Percentiles rank a stretch among this genome's conserved stretches.
Conservation (phyloP, 2,329 filamentous ascomycete species). For the Pseudogymnoascus sp. region DNA sequence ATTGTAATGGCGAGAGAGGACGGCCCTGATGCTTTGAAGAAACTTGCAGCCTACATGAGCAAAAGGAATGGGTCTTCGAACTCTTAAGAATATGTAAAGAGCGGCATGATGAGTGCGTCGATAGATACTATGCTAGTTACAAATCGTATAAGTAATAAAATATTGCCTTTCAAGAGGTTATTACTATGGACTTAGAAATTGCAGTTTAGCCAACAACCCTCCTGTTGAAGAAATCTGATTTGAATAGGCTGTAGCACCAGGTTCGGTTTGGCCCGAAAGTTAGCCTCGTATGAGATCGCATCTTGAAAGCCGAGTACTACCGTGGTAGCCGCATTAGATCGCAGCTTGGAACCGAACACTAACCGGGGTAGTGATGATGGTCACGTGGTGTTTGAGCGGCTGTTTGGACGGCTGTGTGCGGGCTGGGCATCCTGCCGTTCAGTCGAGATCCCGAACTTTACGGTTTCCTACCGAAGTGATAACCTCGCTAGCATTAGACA, state of each 20-base stretch:
- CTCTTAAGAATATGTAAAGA: conserved; percentile 18
- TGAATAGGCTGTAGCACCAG: neutral
- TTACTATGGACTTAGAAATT: neutral
- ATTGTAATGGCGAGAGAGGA: neutral
- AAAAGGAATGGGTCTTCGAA: conserved; percentile 16
- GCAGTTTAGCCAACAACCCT: neutral
- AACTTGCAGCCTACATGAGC: neutral
- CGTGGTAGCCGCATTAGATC: neutral
- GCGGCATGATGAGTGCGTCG: conserved; percentile 10
- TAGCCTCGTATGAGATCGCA: neutral
- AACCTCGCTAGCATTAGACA: neutral
- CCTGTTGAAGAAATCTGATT: neutral
- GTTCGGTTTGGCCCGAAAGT: neutral
- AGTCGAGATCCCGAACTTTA: neutral
- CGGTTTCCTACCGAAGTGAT: neutral
- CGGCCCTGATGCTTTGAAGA: neutral
- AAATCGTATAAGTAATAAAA: neutral
- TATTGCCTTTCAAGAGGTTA: neutral
- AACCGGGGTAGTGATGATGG: neutral
- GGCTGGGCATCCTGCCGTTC: neutral
- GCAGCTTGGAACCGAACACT: neutral
- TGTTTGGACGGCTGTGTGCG: neutral
- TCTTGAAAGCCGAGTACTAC: neutral
- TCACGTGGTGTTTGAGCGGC: neutral
- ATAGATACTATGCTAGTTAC: conserved; percentile 12